These are phyloP conservation scores for Allodekkera sacchari DNA, from an alignment of 805 yeast genomes.

Conservation along the genomic window DNA sequence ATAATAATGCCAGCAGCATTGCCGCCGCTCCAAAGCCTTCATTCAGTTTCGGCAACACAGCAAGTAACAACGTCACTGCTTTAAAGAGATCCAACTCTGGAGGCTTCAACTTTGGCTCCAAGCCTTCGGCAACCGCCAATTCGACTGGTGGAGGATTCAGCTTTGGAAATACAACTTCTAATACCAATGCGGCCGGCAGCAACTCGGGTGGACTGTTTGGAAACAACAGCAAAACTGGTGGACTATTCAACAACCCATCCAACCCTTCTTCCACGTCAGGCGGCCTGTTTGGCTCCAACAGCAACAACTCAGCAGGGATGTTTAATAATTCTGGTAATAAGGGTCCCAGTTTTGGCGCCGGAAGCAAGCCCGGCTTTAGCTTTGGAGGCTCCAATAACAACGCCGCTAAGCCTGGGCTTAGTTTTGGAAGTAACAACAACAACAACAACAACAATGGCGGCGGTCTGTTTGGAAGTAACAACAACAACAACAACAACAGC, in stretches of 20 bases:
- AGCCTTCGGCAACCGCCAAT: conserved; percentile 16
- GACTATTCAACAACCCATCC: conserved; percentile 13
- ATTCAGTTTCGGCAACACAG: conserved; percentile 4
- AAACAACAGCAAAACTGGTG: conserved; percentile 8
- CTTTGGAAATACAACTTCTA: conserved; percentile 23
- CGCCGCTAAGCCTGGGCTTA: conserved; percentile 9
- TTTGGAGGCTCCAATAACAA: conserved; percentile 2
- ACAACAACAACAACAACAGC: conserved; percentile 11
- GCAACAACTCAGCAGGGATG: conserved; percentile 6
- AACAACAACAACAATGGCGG: not conserved
- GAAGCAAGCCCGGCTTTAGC: conserved; percentile 4
- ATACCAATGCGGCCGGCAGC: not conserved
- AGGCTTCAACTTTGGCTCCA: not conserved
- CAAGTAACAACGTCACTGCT: too few relatives aligned
- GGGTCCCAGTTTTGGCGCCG: too few relatives aligned
- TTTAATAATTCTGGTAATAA: too few relatives aligned
- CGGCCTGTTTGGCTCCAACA: conserved; percentile 23
- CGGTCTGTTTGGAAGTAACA: conserved; percentile 4
- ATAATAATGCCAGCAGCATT: not conserved
- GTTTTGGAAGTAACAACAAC: conserved; percentile 5
- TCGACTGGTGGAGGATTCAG: conserved; percentile 5
- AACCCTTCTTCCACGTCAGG: conserved; percentile 15
- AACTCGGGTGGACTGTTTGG: conserved; percentile 9
- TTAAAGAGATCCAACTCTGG: too few relatives aligned
- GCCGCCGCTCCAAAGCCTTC: too few relatives aligned